These are phyloP conservation scores for Leccinellum rugosiceps DNA, from an alignment of 768 basidiomycete genomes.

Conservation along the genomic window DNA sequence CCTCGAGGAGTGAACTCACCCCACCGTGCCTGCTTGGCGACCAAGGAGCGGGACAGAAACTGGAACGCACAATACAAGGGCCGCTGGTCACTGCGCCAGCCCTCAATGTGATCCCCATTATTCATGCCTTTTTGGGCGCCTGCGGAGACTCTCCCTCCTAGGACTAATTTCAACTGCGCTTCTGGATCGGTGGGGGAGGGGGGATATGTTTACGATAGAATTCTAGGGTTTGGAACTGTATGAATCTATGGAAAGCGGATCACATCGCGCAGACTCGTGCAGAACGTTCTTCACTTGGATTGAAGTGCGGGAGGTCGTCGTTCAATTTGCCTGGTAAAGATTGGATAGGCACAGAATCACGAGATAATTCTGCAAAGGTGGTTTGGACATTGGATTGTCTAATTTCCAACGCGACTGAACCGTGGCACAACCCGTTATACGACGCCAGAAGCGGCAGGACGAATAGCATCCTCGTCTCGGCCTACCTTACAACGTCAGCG, in stretches of 20 bases:
- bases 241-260: too few relatives aligned
- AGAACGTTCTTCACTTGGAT: background rate
- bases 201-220: too few relatives aligned
- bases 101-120: too few relatives aligned
- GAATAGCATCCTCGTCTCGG: slow-evolving; percentile 68
- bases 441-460: slow-evolving; percentile 60
- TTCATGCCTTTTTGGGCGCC: background rate
- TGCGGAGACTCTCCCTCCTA: too few relatives aligned
- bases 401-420: background rate
- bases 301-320: background rate
- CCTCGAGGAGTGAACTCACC: too few relatives aligned
- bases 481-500: slow-evolving; percentile 39
- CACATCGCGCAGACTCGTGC: background rate
- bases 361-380: background rate
- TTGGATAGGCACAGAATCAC: background rate
- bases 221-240: too few relatives aligned
- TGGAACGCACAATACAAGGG: too few relatives aligned
- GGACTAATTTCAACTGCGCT: too few relatives aligned
- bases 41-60: too few relatives aligned
- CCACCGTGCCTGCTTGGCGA: too few relatives aligned
- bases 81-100: too few relatives aligned
- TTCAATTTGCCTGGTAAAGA: background rate
- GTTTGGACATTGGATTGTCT: slow-evolving; percentile 7
- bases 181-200: too few relatives aligned
- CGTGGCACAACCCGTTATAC: slow-evolving; percentile 14